Percentiles rank a stretch among this genome's conserved stretches.
Evolutionary conservation across 768 basidiomycete species (phyloP).

Genomic region (Tricholoma flavovirens): DNA sequence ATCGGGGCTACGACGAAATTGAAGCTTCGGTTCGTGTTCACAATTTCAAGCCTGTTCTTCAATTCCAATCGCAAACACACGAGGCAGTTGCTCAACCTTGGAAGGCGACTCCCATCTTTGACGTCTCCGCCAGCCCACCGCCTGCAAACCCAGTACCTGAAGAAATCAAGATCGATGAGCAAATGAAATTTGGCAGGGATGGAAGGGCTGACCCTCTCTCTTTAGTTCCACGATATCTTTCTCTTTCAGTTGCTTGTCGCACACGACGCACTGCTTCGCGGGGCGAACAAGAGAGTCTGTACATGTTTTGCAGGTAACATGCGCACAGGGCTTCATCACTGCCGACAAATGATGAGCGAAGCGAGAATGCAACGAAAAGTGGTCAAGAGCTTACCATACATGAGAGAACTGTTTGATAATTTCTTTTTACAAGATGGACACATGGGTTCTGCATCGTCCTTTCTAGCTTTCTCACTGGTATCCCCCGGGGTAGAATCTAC

Average conservation of each 20-base stretch:
- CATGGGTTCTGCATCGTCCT: conserved; percentile 60
- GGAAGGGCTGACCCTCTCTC: conserved; percentile 65
- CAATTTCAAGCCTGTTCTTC: too few relatives aligned
- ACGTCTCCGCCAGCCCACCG: conserved; percentile 90
- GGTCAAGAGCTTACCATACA: conserved; percentile 50
- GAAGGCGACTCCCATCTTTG: conserved; percentile 75
- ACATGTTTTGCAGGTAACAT: conserved; percentile 90
- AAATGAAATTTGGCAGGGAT: not conserved
- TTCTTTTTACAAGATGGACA: conserved; percentile 86
- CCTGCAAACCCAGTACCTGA: conserved; percentile 90
- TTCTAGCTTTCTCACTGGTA: conserved; percentile 31
- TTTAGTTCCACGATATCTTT: conserved; percentile 79
- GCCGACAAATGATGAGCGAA: not conserved
- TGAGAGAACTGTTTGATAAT: conserved; percentile 70
- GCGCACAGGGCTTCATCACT: conserved; percentile 86
- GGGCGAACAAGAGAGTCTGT: conserved; percentile 80
- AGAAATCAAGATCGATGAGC: not conserved
- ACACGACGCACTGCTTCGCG: conserved; percentile 79
- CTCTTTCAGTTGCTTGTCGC: conserved; percentile 60
- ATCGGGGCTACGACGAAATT: too few relatives aligned
- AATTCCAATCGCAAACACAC: too few relatives aligned
- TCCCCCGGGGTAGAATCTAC: conserved; percentile 32
- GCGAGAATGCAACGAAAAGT: not conserved
- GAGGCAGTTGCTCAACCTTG: conserved; percentile 49
- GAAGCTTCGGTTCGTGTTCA: too few relatives aligned